Conservation (phyloP, 495 filamentous ascomycete species). For the Penicillium alfredii region DNA sequence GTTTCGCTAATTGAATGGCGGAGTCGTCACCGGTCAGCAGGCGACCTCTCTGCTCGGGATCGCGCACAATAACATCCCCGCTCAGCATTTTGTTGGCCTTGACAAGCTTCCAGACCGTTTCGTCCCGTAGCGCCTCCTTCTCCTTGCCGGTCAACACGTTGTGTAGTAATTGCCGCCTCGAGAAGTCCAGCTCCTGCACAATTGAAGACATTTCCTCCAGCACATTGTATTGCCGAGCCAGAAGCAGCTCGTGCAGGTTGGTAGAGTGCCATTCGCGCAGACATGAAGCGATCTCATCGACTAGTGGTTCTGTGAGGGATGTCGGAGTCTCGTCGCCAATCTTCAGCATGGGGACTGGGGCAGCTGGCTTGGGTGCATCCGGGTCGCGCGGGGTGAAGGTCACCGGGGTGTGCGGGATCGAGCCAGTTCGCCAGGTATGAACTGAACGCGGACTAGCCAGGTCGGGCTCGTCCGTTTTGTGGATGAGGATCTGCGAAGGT, state of each 20-base stretch:
- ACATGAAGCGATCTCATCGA: slow-evolving; percentile 96
- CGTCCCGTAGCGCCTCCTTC: slow-evolving; percentile 65
- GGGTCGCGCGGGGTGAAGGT: slow-evolving; percentile 37
- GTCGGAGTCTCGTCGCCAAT: slow-evolving; percentile 94
- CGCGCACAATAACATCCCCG: slow-evolving; percentile 88
- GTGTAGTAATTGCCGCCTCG: slow-evolving; percentile 83
- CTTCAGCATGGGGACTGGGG: slow-evolving; percentile 94
- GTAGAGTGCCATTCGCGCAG: slow-evolving; percentile 97
- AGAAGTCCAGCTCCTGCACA: slow-evolving; percentile 71
- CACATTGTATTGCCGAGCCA: slow-evolving; percentile 70
- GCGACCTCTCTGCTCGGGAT: slow-evolving; percentile 73
- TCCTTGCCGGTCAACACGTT: slow-evolving; percentile 85
- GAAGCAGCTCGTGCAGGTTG: slow-evolving; percentile 88
- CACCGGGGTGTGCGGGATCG: slow-evolving; percentile 34
- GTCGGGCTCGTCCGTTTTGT: slow-evolving; percentile 32
- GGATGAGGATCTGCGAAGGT: slow-evolving; percentile 38
- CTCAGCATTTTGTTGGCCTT: slow-evolving; percentile 87
- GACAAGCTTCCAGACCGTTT: slow-evolving; percentile 92
- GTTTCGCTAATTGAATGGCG: slow-evolving; percentile 78
- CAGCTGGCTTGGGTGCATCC: slow-evolving; percentile 69
- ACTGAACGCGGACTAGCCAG: slow-evolving; percentile 28
- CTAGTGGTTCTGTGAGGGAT: slow-evolving; percentile 79
- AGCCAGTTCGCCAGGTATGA: slow-evolving; percentile 22
- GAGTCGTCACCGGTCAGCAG: slow-evolving; percentile 90
- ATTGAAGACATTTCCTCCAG: slow-evolving; percentile 77